Base-by-base conservation (phyloP, 345 rosid genomes). In the Boechera divaricarpa region DNA sequence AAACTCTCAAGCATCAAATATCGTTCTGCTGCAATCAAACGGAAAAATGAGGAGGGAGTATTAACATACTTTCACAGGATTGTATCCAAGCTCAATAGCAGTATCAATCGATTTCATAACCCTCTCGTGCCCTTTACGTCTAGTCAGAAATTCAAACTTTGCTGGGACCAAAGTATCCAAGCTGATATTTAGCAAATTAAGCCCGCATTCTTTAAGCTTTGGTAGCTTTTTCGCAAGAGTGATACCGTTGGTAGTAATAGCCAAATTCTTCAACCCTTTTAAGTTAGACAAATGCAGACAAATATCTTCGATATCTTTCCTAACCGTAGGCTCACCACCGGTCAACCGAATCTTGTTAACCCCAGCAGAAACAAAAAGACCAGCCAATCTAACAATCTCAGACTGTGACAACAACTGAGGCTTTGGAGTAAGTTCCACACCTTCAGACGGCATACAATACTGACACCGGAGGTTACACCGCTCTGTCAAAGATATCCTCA, bases 401-500 rank as follows among this genome's bases (percentile, higher is more conserved):
- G 80, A 59, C 56, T 59, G 84, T 0, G 90, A 83, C 7, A 95
- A 84, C 69, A 95, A 75, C 51, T 85, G 85, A 36, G 99, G 85
- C 18, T 55, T 73, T 11, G 96, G 90, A 73, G 96, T 88, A 57
- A 95, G 97, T 41, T 91, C 94, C 68, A 87, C 93, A 4, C 99
- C 99, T 63, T 92, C 99, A 12, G 90, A 76, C 0, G 98, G 98
- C 99, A 92, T 92, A 80, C 98, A 95, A 55, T 95, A 95, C 51
- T 89, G 98, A 79, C 99, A 95, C 54, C 97, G 83, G n/a, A 91
- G 86, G 68, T 95, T 95, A 85, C 99, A 91, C 5, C 98, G 88
- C 66, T 95, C 99, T 0, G 98, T 92, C 71, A 92, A 82, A 21
- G 99, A 95, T 72, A 95, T 88, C 81, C 99, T 87, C 78, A 95